Evolutionary conservation across 2,329 filamentous ascomycete genomes (phyloP), one percentile per base, ranked within the genome.

Genomic region (Didymella exigua): DNA sequence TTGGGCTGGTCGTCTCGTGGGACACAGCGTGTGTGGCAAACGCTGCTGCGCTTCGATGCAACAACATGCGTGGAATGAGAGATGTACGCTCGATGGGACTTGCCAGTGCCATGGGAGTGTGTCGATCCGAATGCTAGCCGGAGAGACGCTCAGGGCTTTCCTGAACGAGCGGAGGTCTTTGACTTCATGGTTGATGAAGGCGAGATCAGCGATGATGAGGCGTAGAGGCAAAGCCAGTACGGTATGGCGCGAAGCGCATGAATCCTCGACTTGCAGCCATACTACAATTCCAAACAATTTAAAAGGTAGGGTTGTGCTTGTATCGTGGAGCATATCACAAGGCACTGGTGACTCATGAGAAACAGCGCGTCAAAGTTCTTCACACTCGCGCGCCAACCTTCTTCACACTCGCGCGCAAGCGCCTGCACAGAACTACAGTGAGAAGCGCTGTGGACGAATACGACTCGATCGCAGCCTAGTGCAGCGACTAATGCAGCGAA

Each of bases 361-460:
- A 50, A 49, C 42, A 36, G 41, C 36, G 52, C 42, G 52, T 46
- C 42, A 46, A 55, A 24, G 27, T 37, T 14, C 34, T 23, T 19
- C 18, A 11, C 43, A 29, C 33, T 49, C 40, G 40, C 36, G 29
- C 45, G 41, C 43, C 42, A 46, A 55, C 30, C 26, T 37, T 14
- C 34, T 23, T 19, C 18, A 11, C 43, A 29, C 33, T 49, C 40
- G 40, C 36, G 29, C 45, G 41, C 43, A 38, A 30, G 16, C 30
- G 30, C 44, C 37, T 45, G 40, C 34, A 55, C 33, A 29, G 29
- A 46, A 23, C 29, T 45, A 46, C 29, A 34, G 41, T 21, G 36
- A 46, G 36, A 46, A 34, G n/a, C 30, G 29, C 29, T 50, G 41
- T 38, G 16, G 30, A 33, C 52, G 24, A 55, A 55, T 50, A 46